Conservation (phyloP, 106 monocot species). For the Acanthochlamys bracteata region DNA sequence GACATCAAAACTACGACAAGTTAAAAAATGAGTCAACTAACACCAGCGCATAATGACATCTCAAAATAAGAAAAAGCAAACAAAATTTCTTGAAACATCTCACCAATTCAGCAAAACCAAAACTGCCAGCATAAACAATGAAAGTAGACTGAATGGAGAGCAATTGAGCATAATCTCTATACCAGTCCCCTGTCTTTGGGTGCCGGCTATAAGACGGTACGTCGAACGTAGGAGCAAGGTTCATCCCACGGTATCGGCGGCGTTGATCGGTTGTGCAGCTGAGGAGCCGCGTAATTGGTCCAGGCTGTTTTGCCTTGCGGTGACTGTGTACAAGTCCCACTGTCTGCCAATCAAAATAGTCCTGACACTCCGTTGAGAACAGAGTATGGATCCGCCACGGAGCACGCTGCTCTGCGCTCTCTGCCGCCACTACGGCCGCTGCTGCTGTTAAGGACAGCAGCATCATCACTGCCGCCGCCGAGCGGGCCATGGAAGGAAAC, state of each 20-base stretch:
- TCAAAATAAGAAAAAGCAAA: too few relatives aligned
- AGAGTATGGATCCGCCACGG: conserved; percentile 86
- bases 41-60: too few relatives aligned
- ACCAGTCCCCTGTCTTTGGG: conserved; percentile 93
- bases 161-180: too few relatives aligned
- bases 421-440: conserved; percentile 2
- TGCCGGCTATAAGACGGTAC: conserved; percentile 94
- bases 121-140: too few relatives aligned
- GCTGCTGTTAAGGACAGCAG: too few relatives aligned
- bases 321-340: conserved; percentile 86
- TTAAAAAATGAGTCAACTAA: too few relatives aligned
- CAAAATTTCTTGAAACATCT: too few relatives aligned
- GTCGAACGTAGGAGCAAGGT: conserved; percentile 75
- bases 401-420: conserved; percentile 20
- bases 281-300: conserved; percentile 84
- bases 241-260: conserved; percentile 57
- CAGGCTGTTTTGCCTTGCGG: conserved; percentile 77
- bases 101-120: too few relatives aligned
- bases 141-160: too few relatives aligned
- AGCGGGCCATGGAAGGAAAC: too few relatives aligned
- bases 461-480: too few relatives aligned
- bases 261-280: conserved; percentile 80
- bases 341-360: conserved; percentile 99
- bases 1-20: too few relatives aligned
- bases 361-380: conserved; percentile 92